phyloP scores from a whole-genome alignment of 2,329 filamentous ascomycete genomes.

The Aplosporella prunicola region DNA sequence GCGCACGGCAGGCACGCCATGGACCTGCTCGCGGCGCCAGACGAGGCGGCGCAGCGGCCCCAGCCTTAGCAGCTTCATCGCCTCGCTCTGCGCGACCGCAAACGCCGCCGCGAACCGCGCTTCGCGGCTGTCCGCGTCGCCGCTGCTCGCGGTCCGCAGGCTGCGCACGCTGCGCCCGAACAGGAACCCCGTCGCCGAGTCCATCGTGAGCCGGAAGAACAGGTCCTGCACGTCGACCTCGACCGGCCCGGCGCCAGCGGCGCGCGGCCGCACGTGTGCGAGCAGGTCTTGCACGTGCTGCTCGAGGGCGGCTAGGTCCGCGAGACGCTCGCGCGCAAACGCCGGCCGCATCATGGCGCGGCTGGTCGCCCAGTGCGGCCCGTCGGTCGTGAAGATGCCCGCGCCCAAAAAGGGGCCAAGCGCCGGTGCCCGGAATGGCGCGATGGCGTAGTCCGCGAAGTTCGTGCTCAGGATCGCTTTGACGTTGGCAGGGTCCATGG shows the following conservation, averaged over 20 bases:
- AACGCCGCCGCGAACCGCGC: constrained; percentile 34
- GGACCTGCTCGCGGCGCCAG: background rate
- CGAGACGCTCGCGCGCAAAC: constrained; percentile 19
- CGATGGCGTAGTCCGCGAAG: constrained; percentile 39
- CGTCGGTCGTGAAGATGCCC: constrained; percentile 40
- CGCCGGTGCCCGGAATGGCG: constrained; percentile 21
- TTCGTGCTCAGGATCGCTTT: constrained; percentile 37
- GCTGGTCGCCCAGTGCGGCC: constrained; percentile 24
- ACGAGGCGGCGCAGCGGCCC: constrained; percentile 19
- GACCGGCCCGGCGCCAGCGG: constrained; percentile 16
- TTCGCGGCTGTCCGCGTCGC: constrained; percentile 24
- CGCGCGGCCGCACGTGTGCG: constrained; percentile 20
- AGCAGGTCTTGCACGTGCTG: constrained; percentile 17
- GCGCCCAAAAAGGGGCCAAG: constrained; percentile 35
- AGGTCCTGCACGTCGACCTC: constrained; percentile 33
- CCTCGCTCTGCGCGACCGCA: constrained; percentile 31
- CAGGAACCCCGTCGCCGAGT: constrained; percentile 40
- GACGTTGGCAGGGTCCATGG: constrained; percentile 39
- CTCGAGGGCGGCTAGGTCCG: constrained; percentile 18
- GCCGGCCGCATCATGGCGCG: constrained; percentile 21
- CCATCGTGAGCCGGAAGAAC: constrained; percentile 37
- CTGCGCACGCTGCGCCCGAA: constrained; percentile 36
- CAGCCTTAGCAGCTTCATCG: constrained; percentile 27
- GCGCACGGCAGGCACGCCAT: constrained; percentile 5
- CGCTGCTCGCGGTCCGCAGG: too few relatives aligned